Conservation (phyloP, 2,329 filamentous ascomycete genomes). For the Neospermospora avenae region DNA sequence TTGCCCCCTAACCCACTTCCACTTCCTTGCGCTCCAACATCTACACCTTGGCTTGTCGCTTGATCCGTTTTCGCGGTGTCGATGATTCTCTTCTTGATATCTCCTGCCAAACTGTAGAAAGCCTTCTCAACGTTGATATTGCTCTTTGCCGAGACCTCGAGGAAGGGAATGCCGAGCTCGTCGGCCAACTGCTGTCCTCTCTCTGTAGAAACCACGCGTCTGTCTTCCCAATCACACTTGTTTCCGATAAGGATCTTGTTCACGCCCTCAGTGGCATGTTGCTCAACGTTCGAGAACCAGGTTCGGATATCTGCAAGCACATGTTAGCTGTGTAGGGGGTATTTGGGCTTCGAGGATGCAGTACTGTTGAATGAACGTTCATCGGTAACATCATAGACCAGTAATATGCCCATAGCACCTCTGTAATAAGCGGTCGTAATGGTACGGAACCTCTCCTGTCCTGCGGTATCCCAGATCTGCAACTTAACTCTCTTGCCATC, state of each 20-base stretch:
- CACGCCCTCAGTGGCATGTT: slow-evolving; percentile 96
- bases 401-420: slow-evolving; percentile 94
- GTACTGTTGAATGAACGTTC: slow-evolving; percentile 99
- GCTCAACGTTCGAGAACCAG: slow-evolving; percentile 99
- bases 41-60: slow-evolving; percentile 56
- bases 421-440: slow-evolving; percentile 99
- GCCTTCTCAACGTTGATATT: slow-evolving; percentile 99
- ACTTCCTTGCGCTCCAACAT: slow-evolving; percentile 60
- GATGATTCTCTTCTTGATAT: slow-evolving; percentile 98
- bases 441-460: slow-evolving; percentile 96
- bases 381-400: slow-evolving; percentile 98
- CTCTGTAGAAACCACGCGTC: slow-evolving; percentile 89
- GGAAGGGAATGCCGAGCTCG: slow-evolving; percentile 95
- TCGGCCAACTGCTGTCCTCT: slow-evolving; percentile 90
- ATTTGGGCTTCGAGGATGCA: slow-evolving; percentile 6
- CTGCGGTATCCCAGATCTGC: slow-evolving; percentile 99
- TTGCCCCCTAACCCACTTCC: slow-evolving; percentile 57
- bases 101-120: slow-evolving; percentile 89
- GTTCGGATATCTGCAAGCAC: slow-evolving; percentile 79
- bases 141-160: slow-evolving; percentile 97
- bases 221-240: slow-evolving; percentile 99
- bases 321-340: slow-evolving; percentile 6
- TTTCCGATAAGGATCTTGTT: slow-evolving; percentile 99
- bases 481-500: slow-evolving; percentile 98
- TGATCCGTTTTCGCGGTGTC: slow-evolving; percentile 81